Conservation (phyloP, 2,329 filamentous ascomycete genomes). For the Fusarium sp. region DNA sequence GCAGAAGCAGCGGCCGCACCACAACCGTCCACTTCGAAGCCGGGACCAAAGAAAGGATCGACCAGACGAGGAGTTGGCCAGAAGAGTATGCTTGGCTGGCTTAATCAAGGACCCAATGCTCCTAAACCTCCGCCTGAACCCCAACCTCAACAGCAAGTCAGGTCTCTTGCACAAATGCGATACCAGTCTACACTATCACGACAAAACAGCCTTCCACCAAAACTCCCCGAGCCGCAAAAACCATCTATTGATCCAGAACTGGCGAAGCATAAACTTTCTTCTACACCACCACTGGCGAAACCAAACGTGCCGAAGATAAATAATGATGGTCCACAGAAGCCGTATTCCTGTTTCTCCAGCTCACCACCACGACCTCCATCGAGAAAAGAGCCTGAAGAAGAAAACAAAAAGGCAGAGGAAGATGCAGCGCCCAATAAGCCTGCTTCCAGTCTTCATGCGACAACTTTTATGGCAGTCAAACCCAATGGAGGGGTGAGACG, state of each 20-base stretch:
- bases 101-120: conserved; percentile 47
- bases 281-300: conserved; percentile 52
- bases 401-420: conserved; percentile 44
- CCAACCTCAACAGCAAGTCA: conserved; percentile 31
- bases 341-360: conserved; percentile 71
- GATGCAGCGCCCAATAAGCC: conserved; percentile 50
- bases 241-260: conserved; percentile 50
- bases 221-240: conserved; percentile 17
- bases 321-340: conserved; percentile 51
- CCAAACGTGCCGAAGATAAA: conserved; percentile 49
- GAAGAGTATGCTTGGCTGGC: conserved; percentile 58
- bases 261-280: conserved; percentile 58
- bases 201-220: conserved; percentile 26
- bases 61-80: conserved; percentile 55
- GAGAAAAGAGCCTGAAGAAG: conserved; percentile 38
- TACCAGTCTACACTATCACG: conserved; percentile 47
- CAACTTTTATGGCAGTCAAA: conserved; percentile 60
- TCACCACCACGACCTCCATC: conserved; percentile 59
- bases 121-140: conserved; percentile 19
- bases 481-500: conserved; percentile 57
- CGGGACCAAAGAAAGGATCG: conserved; percentile 45
- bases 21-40: conserved; percentile 34
- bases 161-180: conserved; percentile 41
- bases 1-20: conserved; percentile 38
- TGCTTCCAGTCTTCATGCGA: conserved; percentile 63